Base-by-base conservation (phyloP, 2,329 filamentous ascomycete species). In the Colletotrichum melonis region DNA sequence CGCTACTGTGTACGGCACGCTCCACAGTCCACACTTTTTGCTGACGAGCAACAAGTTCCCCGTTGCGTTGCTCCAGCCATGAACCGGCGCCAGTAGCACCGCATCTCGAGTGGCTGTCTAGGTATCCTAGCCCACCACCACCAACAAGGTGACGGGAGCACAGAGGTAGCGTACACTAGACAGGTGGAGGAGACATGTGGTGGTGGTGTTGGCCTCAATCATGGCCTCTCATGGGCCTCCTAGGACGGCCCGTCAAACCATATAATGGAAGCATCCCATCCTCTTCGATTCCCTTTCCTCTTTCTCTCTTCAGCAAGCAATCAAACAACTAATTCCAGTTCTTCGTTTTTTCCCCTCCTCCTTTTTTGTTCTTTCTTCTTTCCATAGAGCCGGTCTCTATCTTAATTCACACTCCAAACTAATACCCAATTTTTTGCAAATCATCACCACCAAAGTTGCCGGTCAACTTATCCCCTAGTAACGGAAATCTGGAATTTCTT, bases 301-400 rank as follows among this genome's bases (percentile, higher is more conserved):
- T 82, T 84, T 84, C 80, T 79, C 79, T 90, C 91, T 87, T 87
- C 87, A 92, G 91, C 92, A 93, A 93, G 91, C 86, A 85, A 80
- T 86, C 83, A 88, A 88, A 85, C 80, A 78, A 81, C 83, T 80
- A 87, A 87, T 87, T 86, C 85, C 84, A 83, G 84, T 86, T 82
- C 83, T 86, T 87, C 84, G 83, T 86, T 89, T 88, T 86, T 80
- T 82, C 80, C 82, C 78, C 77, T 76, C 78, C 79, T 79, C 81
- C 76, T 78, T 74, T 74, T 82, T 82, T 82, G 79, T 81, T 81
- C 78, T 79, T 82, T 81, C 81, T 80, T 78, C 78, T 77, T 81
- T 78, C 75, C 77, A 67, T 82, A 84, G 88, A 89, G 88, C 88
- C 85, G 88, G 88, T 85, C 88, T 90, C 88, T 87, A 84, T 81